These are phyloP conservation scores for Metarhizium rileyi DNA, from an alignment of 2,329 filamentous ascomycete species.

Conservation along the genomic window DNA sequence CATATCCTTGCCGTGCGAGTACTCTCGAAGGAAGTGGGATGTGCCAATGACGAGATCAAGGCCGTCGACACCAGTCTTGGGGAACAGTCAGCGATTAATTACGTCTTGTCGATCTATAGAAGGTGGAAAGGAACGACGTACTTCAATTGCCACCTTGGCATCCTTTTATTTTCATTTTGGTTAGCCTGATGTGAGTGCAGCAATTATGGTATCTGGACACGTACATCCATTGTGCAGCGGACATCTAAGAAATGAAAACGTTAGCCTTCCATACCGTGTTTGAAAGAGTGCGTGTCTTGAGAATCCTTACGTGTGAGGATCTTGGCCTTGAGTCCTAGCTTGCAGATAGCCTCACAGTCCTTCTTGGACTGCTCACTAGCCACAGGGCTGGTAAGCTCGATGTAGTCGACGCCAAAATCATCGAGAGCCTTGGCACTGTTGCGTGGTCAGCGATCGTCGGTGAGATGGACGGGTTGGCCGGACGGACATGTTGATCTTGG, in stretches of 20 bases:
- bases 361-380: slow-evolving; percentile 74
- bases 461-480: not conserved
- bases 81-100: no score
- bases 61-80: slow-evolving; percentile 66
- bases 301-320: not conserved
- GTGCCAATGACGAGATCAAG: slow-evolving; percentile 53
- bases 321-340: slow-evolving; percentile 66
- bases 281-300: no score
- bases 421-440: not conserved
- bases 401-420: slow-evolving; percentile 16
- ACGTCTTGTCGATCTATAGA: no score
- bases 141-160: slow-evolving; percentile 69
- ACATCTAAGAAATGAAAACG: slow-evolving; percentile 8
- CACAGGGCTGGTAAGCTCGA: slow-evolving; percentile 74
- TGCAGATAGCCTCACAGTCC: slow-evolving; percentile 89
- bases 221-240: slow-evolving; percentile 2
- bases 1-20: slow-evolving; percentile 87
- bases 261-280: not conserved
- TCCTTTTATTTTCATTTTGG: slow-evolving; percentile 19
- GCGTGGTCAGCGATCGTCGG: no score
- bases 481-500: slow-evolving; percentile 45
- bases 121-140: no score
- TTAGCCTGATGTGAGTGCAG: not conserved
- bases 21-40: slow-evolving; percentile 70
- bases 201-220: no score